A percentile compares a stretch with the other conserved stretches of the same genome.
Evolutionary conservation across 1,284 basidiomycete genomes (phyloP).

Genomic region (Agroathelia rolfsii): DNA sequence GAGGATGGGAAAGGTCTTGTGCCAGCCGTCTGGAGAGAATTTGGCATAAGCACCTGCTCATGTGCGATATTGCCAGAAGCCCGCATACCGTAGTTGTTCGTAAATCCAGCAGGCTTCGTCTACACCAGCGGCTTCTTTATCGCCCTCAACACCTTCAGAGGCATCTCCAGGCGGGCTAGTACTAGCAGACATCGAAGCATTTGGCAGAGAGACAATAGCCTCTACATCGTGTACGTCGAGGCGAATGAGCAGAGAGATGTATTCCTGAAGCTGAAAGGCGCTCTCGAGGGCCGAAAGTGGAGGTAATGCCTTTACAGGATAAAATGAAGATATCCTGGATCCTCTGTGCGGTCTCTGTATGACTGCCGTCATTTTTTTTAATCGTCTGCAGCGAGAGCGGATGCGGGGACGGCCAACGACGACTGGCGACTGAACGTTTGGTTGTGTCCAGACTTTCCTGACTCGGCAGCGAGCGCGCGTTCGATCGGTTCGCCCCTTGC

Average conservation of each 20-base stretch:
- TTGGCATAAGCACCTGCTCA: constrained; percentile 5
- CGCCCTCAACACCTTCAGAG: constrained; percentile 13
- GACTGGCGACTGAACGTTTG: no score
- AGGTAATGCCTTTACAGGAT: constrained; percentile 59
- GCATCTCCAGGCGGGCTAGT: constrained; percentile 21
- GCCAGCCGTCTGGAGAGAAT: constrained; percentile 64
- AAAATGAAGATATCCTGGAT: constrained; percentile 67
- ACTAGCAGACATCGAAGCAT: no score
- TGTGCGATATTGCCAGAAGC: constrained; percentile 15
- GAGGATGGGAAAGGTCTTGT: constrained; percentile 83
- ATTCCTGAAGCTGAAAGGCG: constrained; percentile 92
- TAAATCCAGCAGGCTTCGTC: constrained; percentile 90
- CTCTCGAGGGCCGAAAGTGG: constrained; percentile 70
- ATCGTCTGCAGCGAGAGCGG: no score
- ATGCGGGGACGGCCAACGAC: no score
- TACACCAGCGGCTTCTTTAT: constrained; percentile 35
- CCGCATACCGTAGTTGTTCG: constrained; percentile 84
- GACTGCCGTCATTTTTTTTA: constrained; percentile 21
- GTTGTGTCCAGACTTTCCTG: no score
- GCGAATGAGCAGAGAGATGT: constrained; percentile 81
- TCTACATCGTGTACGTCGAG: constrained; percentile 84
- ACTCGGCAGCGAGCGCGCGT: no score
- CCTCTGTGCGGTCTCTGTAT: constrained; percentile 62
- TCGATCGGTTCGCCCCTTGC: no score
- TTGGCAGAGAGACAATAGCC: constrained; percentile 72